Percentiles rank a stretch among this genome's conserved stretches.
Evolutionary conservation across 345 rosid genomes (phyloP).

Genomic region (Arabidopsis arenosa): DNA sequence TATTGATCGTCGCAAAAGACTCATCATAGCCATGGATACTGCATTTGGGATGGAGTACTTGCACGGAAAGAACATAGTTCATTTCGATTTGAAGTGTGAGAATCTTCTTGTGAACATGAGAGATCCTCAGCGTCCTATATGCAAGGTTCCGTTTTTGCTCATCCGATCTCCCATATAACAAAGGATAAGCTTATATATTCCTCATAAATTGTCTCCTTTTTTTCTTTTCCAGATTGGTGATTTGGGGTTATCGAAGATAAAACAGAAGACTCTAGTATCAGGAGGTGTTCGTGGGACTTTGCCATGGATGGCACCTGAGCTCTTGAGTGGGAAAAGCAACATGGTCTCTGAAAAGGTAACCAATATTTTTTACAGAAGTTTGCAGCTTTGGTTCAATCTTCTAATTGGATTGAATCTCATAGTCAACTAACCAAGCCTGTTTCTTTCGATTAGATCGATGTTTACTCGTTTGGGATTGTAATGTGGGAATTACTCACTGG

Average conservation of each 20-base stretch:
- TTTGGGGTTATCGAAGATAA: conserved; percentile 94
- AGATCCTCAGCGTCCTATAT: conserved; percentile 96
- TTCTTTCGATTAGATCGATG: conserved; percentile 71
- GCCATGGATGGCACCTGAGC: conserved; percentile 99
- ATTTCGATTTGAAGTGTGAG: conserved; percentile 97
- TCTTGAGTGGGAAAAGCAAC: conserved; percentile 92
- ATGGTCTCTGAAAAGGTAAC: conserved; percentile 97
- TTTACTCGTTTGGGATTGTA: conserved; percentile 94
- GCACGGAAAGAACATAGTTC: conserved; percentile 97
- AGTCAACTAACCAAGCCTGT: conserved; percentile 17
- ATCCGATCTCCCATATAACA: conserved; percentile 12
- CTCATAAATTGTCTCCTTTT: neutral
- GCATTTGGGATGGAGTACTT: conserved; percentile 99
- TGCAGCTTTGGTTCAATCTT: neutral
- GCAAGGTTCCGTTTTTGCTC: conserved; percentile 66
- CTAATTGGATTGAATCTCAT: neutral
- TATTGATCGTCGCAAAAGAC: conserved; percentile 98
- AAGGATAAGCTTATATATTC: conserved; percentile 26
- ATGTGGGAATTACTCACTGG: conserved; percentile 99
- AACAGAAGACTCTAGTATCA: conserved; percentile 90
- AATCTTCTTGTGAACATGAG: conserved; percentile 97
- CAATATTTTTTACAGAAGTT: neutral
- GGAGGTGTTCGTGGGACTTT: conserved; percentile 99
- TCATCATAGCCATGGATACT: conserved; percentile 96
- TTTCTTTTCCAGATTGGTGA: conserved; percentile 78